These are phyloP conservation scores for Medicago truncatula DNA, from an alignment of 306 rosid species.

Conservation along the genomic window DNA sequence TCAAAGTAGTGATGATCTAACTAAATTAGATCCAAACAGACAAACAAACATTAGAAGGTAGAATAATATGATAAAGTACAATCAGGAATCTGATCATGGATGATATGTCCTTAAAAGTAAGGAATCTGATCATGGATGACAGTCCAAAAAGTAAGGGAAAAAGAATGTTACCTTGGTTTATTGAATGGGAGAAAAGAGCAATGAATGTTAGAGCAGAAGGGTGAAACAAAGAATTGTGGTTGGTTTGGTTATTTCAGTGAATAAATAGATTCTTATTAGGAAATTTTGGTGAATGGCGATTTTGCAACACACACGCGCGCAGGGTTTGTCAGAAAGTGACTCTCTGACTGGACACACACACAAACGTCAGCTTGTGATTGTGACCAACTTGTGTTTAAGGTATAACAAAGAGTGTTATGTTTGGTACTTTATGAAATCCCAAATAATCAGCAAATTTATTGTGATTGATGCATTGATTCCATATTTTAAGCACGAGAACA, in stretches of 20 bases:
- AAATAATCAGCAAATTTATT: neutral
- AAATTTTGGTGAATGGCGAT: slow-evolving; percentile 24
- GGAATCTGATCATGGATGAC: too few species aligned
- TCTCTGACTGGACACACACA: neutral
- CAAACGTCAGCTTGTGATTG: neutral
- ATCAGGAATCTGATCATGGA: slow-evolving; percentile 13
- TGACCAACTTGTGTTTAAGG: slow-evolving; percentile 1
- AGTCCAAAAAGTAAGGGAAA: neutral
- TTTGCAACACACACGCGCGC: neutral
- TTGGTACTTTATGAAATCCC: neutral
- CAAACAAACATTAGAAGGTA: slow-evolving; percentile 21
- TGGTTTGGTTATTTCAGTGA: neutral
- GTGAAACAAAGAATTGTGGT: slow-evolving; percentile 6
- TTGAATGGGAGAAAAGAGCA: neutral
- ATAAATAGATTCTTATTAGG: neutral
- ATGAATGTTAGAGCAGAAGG: neutral
- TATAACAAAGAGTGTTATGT: neutral
- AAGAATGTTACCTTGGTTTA: slow-evolving; percentile 38
- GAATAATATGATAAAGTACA: slow-evolving; percentile 7
- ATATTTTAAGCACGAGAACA: neutral
- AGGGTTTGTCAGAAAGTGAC: neutral
- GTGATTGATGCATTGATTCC: neutral
- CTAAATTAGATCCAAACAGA: slow-evolving; percentile 21
- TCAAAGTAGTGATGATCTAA: slow-evolving; percentile 16
- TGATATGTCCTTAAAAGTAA: neutral